Evolutionary conservation across 805 yeast genomes (phyloP).

Genomic region (Naumovozyma castellii): DNA sequence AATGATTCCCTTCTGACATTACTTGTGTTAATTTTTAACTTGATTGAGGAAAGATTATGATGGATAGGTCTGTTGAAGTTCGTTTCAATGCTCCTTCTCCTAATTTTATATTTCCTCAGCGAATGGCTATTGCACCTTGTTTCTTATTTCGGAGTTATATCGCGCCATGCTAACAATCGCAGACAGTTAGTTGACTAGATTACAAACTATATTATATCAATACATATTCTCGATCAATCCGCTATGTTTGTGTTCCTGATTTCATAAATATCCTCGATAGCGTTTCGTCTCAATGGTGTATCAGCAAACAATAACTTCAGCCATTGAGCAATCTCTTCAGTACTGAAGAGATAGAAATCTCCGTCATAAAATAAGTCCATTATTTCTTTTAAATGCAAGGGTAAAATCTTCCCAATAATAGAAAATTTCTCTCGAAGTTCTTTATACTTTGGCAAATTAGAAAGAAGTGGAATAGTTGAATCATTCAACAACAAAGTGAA

Average conservation of each 20-base stretch:
- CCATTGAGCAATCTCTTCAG: conserved; percentile 31
- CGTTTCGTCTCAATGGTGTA: conserved; percentile 28
- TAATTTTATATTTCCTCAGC: too few species aligned
- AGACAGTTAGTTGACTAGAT: too few species aligned
- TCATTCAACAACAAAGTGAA: conserved; percentile 15
- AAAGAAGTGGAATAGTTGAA: conserved; percentile 14
- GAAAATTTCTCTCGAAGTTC: conserved; percentile 24
- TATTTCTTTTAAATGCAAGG: conserved; percentile 34
- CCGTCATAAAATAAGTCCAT: conserved; percentile 35
- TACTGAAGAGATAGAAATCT: conserved; percentile 32
- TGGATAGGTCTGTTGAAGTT: too few species aligned
- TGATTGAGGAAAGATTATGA: background rate
- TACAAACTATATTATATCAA: background rate
- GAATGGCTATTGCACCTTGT: too few species aligned
- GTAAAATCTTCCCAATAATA: conserved; percentile 21
- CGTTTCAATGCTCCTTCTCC: too few species aligned
- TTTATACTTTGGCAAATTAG: conserved; percentile 13
- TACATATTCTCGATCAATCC: conserved; percentile 3
- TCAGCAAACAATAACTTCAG: conserved; percentile 34
- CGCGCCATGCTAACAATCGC: too few species aligned
- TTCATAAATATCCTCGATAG: conserved; percentile 33
- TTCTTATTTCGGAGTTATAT: too few species aligned
- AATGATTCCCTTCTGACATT: conserved; percentile 39
- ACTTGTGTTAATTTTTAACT: background rate
- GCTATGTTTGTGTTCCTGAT: conserved; percentile 41